Evolutionary conservation across 129 eudicot species (phyloP), one percentile per base, ranked within the genome.

Genomic region (Escallonia herrerae): DNA sequence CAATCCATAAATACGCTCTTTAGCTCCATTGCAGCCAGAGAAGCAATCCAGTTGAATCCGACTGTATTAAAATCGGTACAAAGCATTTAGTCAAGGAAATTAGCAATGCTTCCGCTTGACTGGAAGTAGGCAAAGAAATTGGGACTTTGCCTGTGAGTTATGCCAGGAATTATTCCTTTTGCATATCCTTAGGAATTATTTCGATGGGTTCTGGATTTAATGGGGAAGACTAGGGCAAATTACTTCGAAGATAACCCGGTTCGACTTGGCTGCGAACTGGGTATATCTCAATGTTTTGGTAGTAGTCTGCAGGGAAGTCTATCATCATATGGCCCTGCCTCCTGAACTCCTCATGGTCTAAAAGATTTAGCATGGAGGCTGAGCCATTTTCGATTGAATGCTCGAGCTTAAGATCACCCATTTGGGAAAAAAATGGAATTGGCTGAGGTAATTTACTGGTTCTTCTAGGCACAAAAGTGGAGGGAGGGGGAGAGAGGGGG

Each of bases 81-180:
- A 8, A 82, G 50, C 69, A 79, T 56, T 11, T 82, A 84, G 0
- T 84, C 84, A 7, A 78, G 76, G 22, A 82, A 74, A 2, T 70
- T 81, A 5, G 87, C 87, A 12, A 47, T 53, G 60, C 84, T 78
- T 10, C 69, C 80, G 2, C 72, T 73, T 8, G 78, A 65, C 3
- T 78, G 87, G 37, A 78, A 82, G 52, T 49, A 75, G 2, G 84
- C 87, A 11, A 62, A 82, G 51, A 66, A 75, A 38, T 78, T 82
- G 0, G 87, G 87, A 63, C 79, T 82, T 45, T 74, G 81, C 87
- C 87, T 78, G 60, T 82, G 83, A 4, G 87, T 82, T 14, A 82
- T 51, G 0, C 84, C 84, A 0, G 84, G 84, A 37, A 79, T 73
- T 2, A 79, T 74, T 80, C 74, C 39, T 67, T 75, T 33, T 75